Base-by-base conservation (phyloP, 2,329 filamentous ascomycete species). In the Arthroderma sp. region DNA sequence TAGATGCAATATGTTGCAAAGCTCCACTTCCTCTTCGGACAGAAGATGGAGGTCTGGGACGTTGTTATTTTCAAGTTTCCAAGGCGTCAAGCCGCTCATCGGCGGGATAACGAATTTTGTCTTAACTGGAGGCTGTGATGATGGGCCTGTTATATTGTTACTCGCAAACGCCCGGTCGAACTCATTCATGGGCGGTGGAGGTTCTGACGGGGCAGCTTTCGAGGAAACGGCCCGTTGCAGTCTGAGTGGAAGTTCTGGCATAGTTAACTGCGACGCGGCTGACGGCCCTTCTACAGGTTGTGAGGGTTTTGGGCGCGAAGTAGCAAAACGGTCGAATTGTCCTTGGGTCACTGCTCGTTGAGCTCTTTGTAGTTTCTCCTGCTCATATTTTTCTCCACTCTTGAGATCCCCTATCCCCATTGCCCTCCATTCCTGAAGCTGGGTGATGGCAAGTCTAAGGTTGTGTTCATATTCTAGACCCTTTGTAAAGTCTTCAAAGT, bases 381-480 rank as follows among this genome's bases (percentile, higher is more conserved):
- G 71, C 64, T 98, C 91, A 59, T 91, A 98, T 60, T 89, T 93
- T 61, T 94, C 86, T 29, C 91, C 91, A 27, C 80, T 80, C 45
- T 82, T 80, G 7, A 98, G 72, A 50, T 93, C 87, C 1, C 82
- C 83, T 49, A 98, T 91, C 15, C 82, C 79, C 66, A 86, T 77
- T 39, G 77, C 77, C 30, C 91, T 80, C 91, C 91, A 98, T 57
- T 96, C 91, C 59, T 96, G 89, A 2, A 98, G 70, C 60, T 96
- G 89, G 0, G 75, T 53, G 48, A 98, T 94, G 33, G 91, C 91
- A 58, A 93, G 81, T 2, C 91, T 80, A 11, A 98, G 70, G 53
- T 94, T 94, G 51, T 91, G 78, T 64, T 98, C 91, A 56, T 94
- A 88, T 39, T 94, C 76, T 0, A 98, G 69, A 1, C 87, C 88